Percentiles rank a stretch among this genome's conserved stretches.
Conservation (phyloP, 1,139 yeast genomes). For the Blastobotrys illinoisensis region DNA sequence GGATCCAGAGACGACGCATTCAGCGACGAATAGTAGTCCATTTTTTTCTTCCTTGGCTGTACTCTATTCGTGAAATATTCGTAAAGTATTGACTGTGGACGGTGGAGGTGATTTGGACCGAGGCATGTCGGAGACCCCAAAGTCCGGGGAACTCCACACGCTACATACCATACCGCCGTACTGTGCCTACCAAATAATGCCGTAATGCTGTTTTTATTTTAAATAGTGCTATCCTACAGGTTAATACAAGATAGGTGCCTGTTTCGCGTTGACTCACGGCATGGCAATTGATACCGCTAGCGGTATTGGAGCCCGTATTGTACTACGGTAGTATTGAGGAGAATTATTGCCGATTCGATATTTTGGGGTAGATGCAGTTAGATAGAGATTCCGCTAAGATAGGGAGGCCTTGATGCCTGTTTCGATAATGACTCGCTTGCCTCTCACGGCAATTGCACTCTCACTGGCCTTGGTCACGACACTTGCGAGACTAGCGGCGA, state of each 20-base stretch:
- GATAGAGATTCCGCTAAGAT: too few species aligned
- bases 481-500: constrained; percentile 22
- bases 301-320: too few species aligned
- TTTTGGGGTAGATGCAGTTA: not conserved
- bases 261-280: too few species aligned
- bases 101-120: not conserved
- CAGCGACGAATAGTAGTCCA: constrained; percentile 80
- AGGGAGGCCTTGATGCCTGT: not conserved
- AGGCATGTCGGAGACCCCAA: not conserved
- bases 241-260: too few species aligned
- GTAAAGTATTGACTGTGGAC: not conserved
- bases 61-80: too few species aligned
- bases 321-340: too few species aligned
- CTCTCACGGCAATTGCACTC: constrained; percentile 7
- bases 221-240: too few species aligned
- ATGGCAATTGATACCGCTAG: too few species aligned
- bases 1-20: constrained; percentile 73
- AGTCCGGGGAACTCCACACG: not conserved
- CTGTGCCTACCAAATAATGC: too few species aligned
- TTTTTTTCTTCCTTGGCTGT: constrained; percentile 23
- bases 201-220: too few species aligned
- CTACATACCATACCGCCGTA: too few species aligned
- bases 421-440: constrained; percentile 6
- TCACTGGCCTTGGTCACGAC: constrained; percentile 21
- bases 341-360: too few species aligned